Base-by-base conservation (phyloP, 2,329 filamentous ascomycete genomes). In the Fusarium kyushuense region DNA sequence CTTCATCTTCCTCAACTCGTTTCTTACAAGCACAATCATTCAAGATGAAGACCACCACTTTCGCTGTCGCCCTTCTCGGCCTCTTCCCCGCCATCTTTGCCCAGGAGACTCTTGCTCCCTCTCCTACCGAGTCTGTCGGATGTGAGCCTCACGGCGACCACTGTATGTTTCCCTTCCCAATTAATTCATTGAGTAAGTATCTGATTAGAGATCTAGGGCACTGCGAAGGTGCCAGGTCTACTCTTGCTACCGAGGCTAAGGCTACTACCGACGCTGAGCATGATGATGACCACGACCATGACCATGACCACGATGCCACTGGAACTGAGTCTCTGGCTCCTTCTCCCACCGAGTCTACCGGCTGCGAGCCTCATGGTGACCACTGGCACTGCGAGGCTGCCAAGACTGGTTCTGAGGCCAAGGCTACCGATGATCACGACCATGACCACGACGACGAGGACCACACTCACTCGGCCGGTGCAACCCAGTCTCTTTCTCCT, bases 351-450 rank as follows among this genome's bases (percentile, higher is more conserved):
- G 70, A 71, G 42, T 73, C 71, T 2, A 55, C 52, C 11, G 71
- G 70, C 12, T 73, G 71, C 29, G 70, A 72, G 9, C 57, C 69
- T 6, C 71, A 73, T 36, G 68, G 70, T 8, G 71, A 73, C 57
- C 70, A 73, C 63, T 66, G 67, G 66, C 71, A 73, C 49, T 73
- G 71, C 25, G 71, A 73, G 8, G 71, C 64, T 40, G 53, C 70
- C 16, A 67, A 67, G 8, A 70, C 71, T 19, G 63, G 54, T 5
- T 27, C 62, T 14, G 55, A 45, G 5, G 62, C 58, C 25, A 45
- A 58, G 36, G 60, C 68, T 5, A 63, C 68, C 6, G 63, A 62
- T 23, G 55, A 66, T 29, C 32, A 47, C 7, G 56, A 64, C 13
- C 30, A 32, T 19, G 68, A 72, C 12, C 36, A 71, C 13, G 25